Evolutionary conservation across 2,329 filamentous ascomycete genomes (phyloP).

Genomic region (Ascomycota sp.): DNA sequence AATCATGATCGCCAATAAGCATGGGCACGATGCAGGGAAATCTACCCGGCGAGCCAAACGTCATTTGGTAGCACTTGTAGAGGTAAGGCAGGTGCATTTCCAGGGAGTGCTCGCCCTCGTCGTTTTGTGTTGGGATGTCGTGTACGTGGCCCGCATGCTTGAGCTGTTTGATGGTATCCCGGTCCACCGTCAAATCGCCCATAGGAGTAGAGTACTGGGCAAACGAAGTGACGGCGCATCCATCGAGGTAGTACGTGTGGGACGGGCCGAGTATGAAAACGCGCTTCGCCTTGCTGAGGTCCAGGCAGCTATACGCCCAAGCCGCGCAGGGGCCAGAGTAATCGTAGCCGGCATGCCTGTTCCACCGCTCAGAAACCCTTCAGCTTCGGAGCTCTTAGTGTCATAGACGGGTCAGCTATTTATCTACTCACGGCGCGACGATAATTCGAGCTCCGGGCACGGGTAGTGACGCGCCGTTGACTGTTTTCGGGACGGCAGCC

Average conservation of each 20-base stretch:
- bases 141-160: slow-evolving; percentile 12
- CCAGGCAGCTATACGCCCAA: slow-evolving; percentile 81
- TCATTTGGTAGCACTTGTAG: slow-evolving; percentile 47
- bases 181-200: slow-evolving; percentile 48
- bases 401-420: neutral
- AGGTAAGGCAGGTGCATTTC: slow-evolving; percentile 96
- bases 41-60: slow-evolving; percentile 24
- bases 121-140: slow-evolving; percentile 42
- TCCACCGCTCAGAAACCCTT: no score
- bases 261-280: slow-evolving; percentile 88
- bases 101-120: slow-evolving; percentile 75
- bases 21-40: slow-evolving; percentile 70
- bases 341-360: slow-evolving; percentile 76
- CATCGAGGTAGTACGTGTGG: slow-evolving; percentile 64
- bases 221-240: slow-evolving; percentile 58
- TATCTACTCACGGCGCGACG: slow-evolving; percentile 64
- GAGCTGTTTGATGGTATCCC: slow-evolving; percentile 28
- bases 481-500: slow-evolving; percentile 42
- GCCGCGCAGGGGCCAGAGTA: slow-evolving; percentile 86
- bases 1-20: slow-evolving; percentile 55
- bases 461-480: slow-evolving; percentile 42
- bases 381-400: neutral
- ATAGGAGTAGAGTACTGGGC: slow-evolving; percentile 53
- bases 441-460: slow-evolving; percentile 59
- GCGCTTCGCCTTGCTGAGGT: slow-evolving; percentile 63